phyloP scores from a whole-genome alignment of 352 stramenopile species.

The Phytophthora meadii region DNA sequence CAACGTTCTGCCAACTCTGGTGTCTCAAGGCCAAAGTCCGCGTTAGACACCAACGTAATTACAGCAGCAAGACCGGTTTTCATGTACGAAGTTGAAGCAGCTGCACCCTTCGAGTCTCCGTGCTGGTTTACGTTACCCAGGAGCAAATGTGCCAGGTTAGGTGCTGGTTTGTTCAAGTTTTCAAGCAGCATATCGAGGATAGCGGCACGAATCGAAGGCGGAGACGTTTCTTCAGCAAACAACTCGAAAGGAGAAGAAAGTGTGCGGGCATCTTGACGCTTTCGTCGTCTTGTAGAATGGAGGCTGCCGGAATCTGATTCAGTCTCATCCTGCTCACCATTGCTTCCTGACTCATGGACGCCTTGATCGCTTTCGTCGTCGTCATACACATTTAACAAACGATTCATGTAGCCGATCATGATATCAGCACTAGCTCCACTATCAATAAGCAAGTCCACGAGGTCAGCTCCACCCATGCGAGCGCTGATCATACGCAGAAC shows the following conservation, averaged over 20 bases:
- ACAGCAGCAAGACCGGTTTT: constrained; percentile 73
- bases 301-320: constrained; percentile 38
- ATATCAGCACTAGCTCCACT: constrained; percentile 71
- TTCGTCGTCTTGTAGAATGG: constrained; percentile 46
- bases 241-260: constrained; percentile 58
- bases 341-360: constrained; percentile 22
- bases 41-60: constrained; percentile 74
- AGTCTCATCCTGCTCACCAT: constrained; percentile 33
- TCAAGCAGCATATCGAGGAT: constrained; percentile 83
- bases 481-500: constrained; percentile 77
- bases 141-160: constrained; percentile 79
- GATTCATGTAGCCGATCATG: constrained; percentile 81
- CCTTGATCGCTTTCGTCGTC: constrained; percentile 46
- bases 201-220: constrained; percentile 62
- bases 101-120: constrained; percentile 36
- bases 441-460: constrained; percentile 77
- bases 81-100: constrained; percentile 38
- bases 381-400: constrained; percentile 75
- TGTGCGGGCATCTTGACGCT: constrained; percentile 50
- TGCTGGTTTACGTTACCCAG: constrained; percentile 62
- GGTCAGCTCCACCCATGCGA: constrained; percentile 60
- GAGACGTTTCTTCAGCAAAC: constrained; percentile 45
- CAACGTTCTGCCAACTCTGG: constrained; percentile 70
- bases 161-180: constrained; percentile 77
- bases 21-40: constrained; percentile 71